Evolutionary conservation across 805 yeast species (phyloP), one percentile per base, ranked within the genome.

Genomic region (Pichia cabralensis): DNA sequence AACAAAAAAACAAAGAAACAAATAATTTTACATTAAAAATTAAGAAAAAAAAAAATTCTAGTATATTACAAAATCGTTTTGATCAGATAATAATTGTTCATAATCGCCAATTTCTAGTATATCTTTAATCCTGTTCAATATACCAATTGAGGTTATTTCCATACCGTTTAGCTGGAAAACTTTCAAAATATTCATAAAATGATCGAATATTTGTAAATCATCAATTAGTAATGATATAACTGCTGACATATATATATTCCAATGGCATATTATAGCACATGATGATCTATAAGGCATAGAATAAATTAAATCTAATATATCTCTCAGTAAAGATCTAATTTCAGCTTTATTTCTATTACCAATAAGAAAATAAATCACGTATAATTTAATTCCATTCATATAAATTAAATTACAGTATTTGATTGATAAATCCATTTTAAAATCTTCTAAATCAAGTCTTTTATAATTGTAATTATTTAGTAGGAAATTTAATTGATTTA

Each of bases 261-360:
- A 38, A 28, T 41, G 44, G 22, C 33, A 30, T 3, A 32, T 23
- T 4, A 24, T 16, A 3, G 35, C 40, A 21, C 38, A 36, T 9
- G 44, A 34, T 10, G 35, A 32, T 14, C 31, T 19, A 30, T 41
- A 41, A 3, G 42, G 44, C 26, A 33, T 38, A n/a, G 40, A 31
- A 16, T 34, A 28, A 21, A 39, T 29, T 6, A 31, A 17, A 19
- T 41, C 42, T 4, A 41, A 10, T 6, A 41, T 35, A 14, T 38
- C 38, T n/a, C 31, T 19, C 9, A 41, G 8, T 12, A 26, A 22
- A 2, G 20, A n/a, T 6, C 14, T 16, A 16, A 23, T 16, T 2
- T 19, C 19, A 1, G 17, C 14, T 9, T 22, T n/a, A 7, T 32
- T 27, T 21, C 31, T 20, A 9, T 15, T 17, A 8, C 36, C 35